These are phyloP conservation scores for Aspergillus oerlinghausenensis DNA, from an alignment of 2,329 filamentous ascomycete species.

Conservation along the genomic window DNA sequence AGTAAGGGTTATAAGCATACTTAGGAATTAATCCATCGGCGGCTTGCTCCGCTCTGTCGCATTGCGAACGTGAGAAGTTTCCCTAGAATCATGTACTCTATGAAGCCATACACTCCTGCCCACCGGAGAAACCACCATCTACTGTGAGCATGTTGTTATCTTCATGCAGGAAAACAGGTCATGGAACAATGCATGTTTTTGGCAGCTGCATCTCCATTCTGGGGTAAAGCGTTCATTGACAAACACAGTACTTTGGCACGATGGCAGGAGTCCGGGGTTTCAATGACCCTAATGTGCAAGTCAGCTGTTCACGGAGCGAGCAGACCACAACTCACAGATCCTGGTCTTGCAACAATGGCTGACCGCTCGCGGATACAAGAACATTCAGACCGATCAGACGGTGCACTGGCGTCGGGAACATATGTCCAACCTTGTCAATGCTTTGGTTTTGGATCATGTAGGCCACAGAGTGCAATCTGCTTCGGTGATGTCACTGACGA, in stretches of 20 bases:
- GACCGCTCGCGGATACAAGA: conserved; percentile 38
- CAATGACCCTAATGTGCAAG: conserved; percentile 52
- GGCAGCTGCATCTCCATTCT: conserved; percentile 5
- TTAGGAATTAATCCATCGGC: too few relatives aligned
- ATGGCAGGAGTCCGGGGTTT: conserved; percentile 55
- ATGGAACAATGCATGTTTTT: conserved; percentile 31
- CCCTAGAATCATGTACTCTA: neutral
- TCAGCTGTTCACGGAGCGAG: conserved; percentile 52
- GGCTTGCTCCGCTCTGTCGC: too few relatives aligned
- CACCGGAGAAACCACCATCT: conserved; percentile 24
- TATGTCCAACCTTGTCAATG: conserved; percentile 47
- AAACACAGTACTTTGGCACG: conserved; percentile 49
- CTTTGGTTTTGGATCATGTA: conserved; percentile 43
- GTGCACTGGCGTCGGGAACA: conserved; percentile 44
- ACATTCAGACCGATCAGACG: conserved; percentile 42
- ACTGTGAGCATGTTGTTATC: conserved; percentile 50
- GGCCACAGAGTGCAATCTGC: neutral
- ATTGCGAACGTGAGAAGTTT: too few relatives aligned
- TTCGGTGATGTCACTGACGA: neutral
- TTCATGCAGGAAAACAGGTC: conserved; percentile 53
- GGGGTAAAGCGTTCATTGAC: too few relatives aligned
- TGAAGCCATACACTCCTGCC: neutral
- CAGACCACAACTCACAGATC: conserved; percentile 54
- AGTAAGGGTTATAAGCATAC: too few relatives aligned
- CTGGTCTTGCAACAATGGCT: conserved; percentile 52